phyloP scores from a whole-genome alignment of 148 eudicot species.

The Cornus suecica region DNA sequence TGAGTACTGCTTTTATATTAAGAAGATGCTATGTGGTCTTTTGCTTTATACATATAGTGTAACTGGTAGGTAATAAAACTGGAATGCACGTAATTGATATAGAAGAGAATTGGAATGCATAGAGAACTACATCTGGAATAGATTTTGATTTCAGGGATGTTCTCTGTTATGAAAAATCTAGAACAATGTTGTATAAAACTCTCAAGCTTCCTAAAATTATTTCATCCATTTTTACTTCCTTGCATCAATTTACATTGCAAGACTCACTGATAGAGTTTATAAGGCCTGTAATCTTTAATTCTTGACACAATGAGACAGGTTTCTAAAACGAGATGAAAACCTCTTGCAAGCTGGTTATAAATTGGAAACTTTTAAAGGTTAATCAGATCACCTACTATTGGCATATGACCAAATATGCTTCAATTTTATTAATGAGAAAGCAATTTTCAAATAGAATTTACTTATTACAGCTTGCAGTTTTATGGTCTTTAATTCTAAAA shows the following conservation, averaged over 20 bases:
- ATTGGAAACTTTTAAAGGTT: too few species aligned
- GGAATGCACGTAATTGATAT: background rate
- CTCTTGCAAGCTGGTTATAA: too few species aligned
- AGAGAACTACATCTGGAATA: background rate
- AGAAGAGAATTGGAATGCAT: background rate
- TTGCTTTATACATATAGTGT: background rate
- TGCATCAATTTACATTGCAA: background rate
- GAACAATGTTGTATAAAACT: background rate
- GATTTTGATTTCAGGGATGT: background rate
- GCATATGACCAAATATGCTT: too few species aligned
- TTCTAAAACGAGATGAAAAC: too few species aligned
- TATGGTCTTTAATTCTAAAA: too few species aligned
- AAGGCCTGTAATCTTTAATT: too few species aligned
- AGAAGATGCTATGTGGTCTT: background rate
- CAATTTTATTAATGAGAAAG: too few species aligned
- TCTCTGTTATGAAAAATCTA: background rate
- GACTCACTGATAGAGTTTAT: too few species aligned
- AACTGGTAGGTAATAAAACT: background rate
- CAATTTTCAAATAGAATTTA: too few species aligned
- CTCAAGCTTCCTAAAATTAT: background rate
- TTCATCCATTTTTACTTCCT: background rate
- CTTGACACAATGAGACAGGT: too few species aligned
- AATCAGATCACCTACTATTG: too few species aligned
- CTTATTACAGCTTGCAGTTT: too few species aligned
- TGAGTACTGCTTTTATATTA: background rate